These are phyloP conservation scores for Aristolochia contorta DNA, from an alignment of 164 flowering plant species.

Conservation along the genomic window DNA sequence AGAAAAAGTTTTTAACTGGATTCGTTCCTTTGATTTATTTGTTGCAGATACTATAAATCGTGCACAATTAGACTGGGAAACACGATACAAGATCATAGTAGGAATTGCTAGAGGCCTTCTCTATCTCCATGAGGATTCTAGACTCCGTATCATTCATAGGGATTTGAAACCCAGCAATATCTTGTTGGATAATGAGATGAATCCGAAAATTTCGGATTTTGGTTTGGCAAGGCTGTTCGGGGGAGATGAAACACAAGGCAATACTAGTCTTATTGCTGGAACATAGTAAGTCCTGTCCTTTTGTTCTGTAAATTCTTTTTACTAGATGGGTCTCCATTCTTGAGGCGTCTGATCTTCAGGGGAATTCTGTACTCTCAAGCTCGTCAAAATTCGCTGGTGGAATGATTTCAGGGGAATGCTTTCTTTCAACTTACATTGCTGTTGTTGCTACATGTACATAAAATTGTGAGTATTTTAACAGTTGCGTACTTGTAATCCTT, in stretches of 20 bases:
- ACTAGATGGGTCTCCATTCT: neutral
- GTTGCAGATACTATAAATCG: constrained; percentile 7
- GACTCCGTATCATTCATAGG: constrained; percentile 17
- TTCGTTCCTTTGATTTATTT: neutral
- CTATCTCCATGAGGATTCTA: constrained; percentile 23
- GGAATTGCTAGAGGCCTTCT: constrained; percentile 23
- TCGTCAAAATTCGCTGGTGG: neutral
- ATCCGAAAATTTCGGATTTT: constrained; percentile 30
- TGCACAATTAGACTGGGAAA: constrained; percentile 7
- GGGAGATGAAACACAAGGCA: constrained; percentile 16
- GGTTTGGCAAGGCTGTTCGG: constrained; percentile 24
- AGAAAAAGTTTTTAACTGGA: neutral
- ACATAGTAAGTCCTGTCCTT: constrained; percentile 25
- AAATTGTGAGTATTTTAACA: neutral
- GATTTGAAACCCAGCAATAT: constrained; percentile 28
- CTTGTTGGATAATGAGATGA: constrained; percentile 21
- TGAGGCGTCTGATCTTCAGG: neutral
- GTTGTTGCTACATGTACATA: too few species aligned
- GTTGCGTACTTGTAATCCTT: neutral
- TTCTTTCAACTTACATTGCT: too few species aligned
- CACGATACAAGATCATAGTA: constrained; percentile 9
- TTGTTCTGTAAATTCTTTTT: neutral
- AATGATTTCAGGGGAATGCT: neutral
- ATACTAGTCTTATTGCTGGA: constrained; percentile 21
- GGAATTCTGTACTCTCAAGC: neutral